Base-by-base conservation (phyloP, 2,329 filamentous ascomycete species). In the Myriosclerotinia scirpicola region DNA sequence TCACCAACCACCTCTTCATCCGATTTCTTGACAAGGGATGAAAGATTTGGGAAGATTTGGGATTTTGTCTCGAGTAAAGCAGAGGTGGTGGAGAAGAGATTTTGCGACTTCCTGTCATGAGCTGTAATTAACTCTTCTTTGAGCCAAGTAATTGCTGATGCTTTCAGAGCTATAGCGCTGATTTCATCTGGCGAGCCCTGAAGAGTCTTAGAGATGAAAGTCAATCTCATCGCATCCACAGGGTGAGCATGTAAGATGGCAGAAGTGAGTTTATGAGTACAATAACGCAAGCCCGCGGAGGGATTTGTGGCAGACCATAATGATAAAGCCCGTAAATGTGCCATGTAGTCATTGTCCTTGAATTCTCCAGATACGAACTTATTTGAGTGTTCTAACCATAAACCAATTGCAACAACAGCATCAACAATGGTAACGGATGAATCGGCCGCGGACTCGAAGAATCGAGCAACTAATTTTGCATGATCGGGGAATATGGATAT, bases 201-300 rank as follows among this genome's bases (percentile, higher is more conserved):
- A 15, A 90, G 77, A 15, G 89, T 80, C 72, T 90, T 87, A 63
- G 87, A 84, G 11, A 90, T 80, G 69, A 90, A 89, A 38, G 82
- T 80, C 20, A 90, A 78, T 6, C 86, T 81, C 72, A 84, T 81
- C 3, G 83, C 81, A 67, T 87, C 84, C 36, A 85, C 81, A 0
- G 87, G 85, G 69, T 88, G 82, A 2, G 84, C 79, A 71, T 89
- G 87, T 26, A 79, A 69, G 36, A 79, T 74, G 5, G 71, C 71
- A 11, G 76, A 75, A 30, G 76, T 76, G 8, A 79, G 70, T n/a
- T 71, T 62, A 61, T 79, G 76, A 11, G 77, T 77, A 8, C 72
- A 72, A 64, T 77, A 78, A 26, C 78, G 75, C 17, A 78, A 67
- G 8, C 69, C 72, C 42, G 77, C 70, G 71, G 68, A 84, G 77